Base-by-base conservation (phyloP, 164 flowering plant genomes). In the Stephania japonica region DNA sequence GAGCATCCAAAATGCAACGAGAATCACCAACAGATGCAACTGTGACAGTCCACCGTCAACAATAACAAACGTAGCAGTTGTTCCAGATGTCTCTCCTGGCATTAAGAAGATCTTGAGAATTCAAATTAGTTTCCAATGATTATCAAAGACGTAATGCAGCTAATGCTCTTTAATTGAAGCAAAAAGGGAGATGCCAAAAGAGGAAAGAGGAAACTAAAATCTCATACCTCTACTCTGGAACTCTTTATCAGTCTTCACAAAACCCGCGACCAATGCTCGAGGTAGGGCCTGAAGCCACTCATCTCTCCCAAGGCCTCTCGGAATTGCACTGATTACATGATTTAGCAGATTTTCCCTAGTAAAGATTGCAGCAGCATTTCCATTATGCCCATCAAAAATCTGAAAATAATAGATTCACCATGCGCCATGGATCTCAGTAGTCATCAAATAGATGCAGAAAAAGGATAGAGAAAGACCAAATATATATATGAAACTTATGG, bases 371-470 rank as follows among this genome's bases (percentile, higher is more conserved):
- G 98, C 98, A 62, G 94, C 92, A 78, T 81, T 88, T 47, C 98
- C 98, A 73, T 93, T 93, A 80, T 93, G 98, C 73, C 98, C 98
- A 81, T 93, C 98, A 76, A 93, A 93, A 49, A 93, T 80, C 98
- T 93, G 83, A 80, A 70, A 73, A 63, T 0, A 69, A 32, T 32
- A 65, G 68, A 32, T 32, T 16, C 67, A 71, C 14, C 71, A 73
- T 23, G 56, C 25, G 66, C 62, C 67, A 75, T 68, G 47, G 72
- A 73, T 56, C 38, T 32, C 38, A 32, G 38, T 32, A 32, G 3
- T 32, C 43, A 70, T 42, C 27, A 50, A n/a, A 67, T 50, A 71
- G 42, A 8, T 19, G 32, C 24, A 25, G 23, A 71, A 59, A 5
- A 59, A 59, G n/a, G 50, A 19, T 3, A 11, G 8, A 50, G 24